These are phyloP conservation scores for Botrytis porri DNA, from an alignment of 2,329 filamentous ascomycete species.

Conservation along the genomic window DNA sequence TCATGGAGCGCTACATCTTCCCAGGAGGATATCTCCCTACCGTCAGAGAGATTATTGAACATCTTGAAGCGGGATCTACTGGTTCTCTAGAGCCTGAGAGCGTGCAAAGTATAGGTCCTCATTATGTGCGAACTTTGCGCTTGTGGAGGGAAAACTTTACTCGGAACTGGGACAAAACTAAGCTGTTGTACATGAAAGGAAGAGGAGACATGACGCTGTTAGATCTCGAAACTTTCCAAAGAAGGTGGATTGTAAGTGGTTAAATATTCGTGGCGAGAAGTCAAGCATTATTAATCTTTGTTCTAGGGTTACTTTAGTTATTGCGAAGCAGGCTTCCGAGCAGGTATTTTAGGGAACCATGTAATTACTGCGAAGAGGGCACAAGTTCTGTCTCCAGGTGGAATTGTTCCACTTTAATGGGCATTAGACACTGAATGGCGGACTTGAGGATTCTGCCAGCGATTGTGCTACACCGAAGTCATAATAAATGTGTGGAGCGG, in stretches of 20 bases:
- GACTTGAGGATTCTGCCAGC: not conserved
- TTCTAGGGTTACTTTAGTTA: constrained; percentile 23
- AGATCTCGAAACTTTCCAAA: constrained; percentile 53
- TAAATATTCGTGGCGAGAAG: not conserved
- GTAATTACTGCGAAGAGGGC: constrained; percentile 18
- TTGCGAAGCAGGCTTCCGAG: constrained; percentile 40
- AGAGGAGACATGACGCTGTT: constrained; percentile 45
- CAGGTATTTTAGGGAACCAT: constrained; percentile 62
- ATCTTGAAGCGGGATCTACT: constrained; percentile 56
- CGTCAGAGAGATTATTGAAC: constrained; percentile 50
- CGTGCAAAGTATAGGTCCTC: constrained; percentile 67
- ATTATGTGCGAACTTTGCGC: constrained; percentile 64
- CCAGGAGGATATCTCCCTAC: constrained; percentile 66
- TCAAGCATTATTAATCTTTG: not conserved
- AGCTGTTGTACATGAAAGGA: constrained; percentile 53
- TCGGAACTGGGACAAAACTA: constrained; percentile 55
- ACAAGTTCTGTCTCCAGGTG: not conserved
- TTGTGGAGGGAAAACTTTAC: constrained; percentile 67
- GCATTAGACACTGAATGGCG: not conserved
- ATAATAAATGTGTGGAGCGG: not conserved
- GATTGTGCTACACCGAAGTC: not conserved
- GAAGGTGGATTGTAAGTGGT: constrained; percentile 61
- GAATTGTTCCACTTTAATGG: not conserved
- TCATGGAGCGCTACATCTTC: constrained; percentile 73
- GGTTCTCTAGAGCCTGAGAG: constrained; percentile 61